Percentiles rank a stretch among this genome's conserved stretches.
phyloP scores from a whole-genome alignment of 1,139 yeast genomes.

The Geotrichum bryndzae region DNA sequence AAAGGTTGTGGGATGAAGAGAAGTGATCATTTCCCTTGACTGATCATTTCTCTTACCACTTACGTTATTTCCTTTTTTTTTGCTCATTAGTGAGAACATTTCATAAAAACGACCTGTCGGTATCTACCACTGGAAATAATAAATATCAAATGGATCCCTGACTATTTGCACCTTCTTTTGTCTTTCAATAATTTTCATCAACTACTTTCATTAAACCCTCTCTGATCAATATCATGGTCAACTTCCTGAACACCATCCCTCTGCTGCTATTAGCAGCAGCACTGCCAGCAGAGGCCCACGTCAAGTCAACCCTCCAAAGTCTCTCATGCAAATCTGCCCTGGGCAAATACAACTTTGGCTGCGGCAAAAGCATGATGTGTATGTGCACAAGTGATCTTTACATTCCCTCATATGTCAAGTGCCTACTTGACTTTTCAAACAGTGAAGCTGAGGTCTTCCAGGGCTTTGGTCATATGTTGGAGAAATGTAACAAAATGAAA shows the following conservation, averaged over 20 bases:
- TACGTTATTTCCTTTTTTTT: background rate
- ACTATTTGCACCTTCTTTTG: background rate
- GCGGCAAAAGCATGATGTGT: background rate
- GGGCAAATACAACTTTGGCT: conserved; percentile 5
- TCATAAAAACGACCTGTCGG: background rate
- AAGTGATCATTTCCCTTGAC: too few relatives aligned
- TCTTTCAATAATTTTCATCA: background rate
- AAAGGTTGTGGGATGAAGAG: too few relatives aligned
- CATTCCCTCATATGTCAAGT: conserved; percentile 1
- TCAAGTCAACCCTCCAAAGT: conserved; percentile 7
- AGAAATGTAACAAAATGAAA: background rate
- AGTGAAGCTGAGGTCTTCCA: background rate
- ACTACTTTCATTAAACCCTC: background rate
- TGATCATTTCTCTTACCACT: too few relatives aligned
- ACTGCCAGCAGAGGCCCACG: conserved; percentile 1
- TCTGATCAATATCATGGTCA: background rate
- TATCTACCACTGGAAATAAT: background rate
- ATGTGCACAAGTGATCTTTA: background rate
- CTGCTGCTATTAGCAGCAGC: background rate
- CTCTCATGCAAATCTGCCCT: conserved; percentile 2
- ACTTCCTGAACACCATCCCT: background rate
- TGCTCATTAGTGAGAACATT: background rate
- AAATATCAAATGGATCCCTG: background rate
- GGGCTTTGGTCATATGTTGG: background rate
- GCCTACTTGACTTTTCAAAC: background rate